Evolutionary conservation across 495 filamentous ascomycete genomes (phyloP), one percentile per base, ranked within the genome.

Genomic region (Neurospora sp.): DNA sequence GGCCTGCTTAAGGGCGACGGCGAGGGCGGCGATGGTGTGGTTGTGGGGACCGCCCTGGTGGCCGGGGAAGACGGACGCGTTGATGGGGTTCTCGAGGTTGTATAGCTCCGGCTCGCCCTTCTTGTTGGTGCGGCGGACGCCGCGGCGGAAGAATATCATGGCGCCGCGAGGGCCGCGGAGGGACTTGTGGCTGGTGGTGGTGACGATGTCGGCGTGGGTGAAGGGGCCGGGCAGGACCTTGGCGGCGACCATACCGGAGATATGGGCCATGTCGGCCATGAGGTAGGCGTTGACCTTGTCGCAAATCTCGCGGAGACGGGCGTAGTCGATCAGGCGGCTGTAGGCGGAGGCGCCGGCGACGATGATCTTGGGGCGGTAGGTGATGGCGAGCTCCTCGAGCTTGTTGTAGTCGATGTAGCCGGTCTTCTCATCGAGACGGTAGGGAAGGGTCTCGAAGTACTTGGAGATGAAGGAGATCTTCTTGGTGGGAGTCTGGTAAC

Each of bases 41-140:
- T 99, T 99, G 87, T 99, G 96, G 14, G 96, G 96, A 4, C 96
- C 96, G 77, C 96, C 96, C 79, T 99, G 96, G 83, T 99, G 96
- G 40, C 96, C 96, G n/a, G 96, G 96, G 87, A 99, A 99, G 73
- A 99, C 96, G 9, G 96, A 97, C 69, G 89, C 86, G 81, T 99
- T 99, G 84, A 99, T 98, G 53, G 94, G 93, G 74, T 88, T 89
- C 83, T 99, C 96, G 68, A 99, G 89, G 77, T 98, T 91, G 83
- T 98, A 99, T 78, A 93, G 84, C 71, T 91, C 91, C 78, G 92
- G 83, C 74, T 91, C 91, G 45, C 94, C 94, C 74, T 91, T 94
- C 86, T 97, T 97, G 79, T 97, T 90, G 35, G 90, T 91, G 81
- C 90, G 88, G 72, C 96, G 88, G 44, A 98, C 90, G 69, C 96